Evolutionary conservation across 192 early-diverging fungal species (phyloP).

Genomic region (Linnemannia hyalina): DNA sequence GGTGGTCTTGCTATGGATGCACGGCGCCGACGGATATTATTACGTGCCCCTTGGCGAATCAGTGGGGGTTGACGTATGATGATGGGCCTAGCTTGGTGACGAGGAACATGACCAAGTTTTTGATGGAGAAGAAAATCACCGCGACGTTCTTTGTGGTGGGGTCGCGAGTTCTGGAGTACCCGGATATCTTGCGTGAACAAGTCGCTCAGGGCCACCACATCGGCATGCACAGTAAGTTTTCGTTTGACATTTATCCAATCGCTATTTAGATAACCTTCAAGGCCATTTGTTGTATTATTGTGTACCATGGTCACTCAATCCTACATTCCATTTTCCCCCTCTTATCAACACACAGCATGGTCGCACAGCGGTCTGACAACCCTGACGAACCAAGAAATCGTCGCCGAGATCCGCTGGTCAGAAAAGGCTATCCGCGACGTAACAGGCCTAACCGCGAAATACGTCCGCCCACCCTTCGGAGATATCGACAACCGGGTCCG

Average conservation of each 20-base stretch:
- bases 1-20: constrained; percentile 54
- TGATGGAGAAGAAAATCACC: constrained; percentile 43
- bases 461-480: constrained; percentile 69
- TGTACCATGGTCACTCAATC: not conserved
- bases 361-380: constrained; percentile 67
- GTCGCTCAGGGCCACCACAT: constrained; percentile 60
- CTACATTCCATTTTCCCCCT: not conserved
- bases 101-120: constrained; percentile 42
- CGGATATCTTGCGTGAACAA: constrained; percentile 56
- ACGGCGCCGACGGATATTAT: constrained; percentile 41
- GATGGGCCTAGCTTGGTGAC: constrained; percentile 59
- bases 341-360: constrained; percentile 59
- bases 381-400: constrained; percentile 57
- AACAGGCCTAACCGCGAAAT: constrained; percentile 64
- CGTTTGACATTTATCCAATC: not conserved
- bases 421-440: constrained; percentile 64
- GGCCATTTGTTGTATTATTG: not conserved
- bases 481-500: constrained; percentile 69
- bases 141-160: constrained; percentile 65
- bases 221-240: constrained; percentile 66
- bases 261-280: not conserved
- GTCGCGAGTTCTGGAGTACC: constrained; percentile 56
- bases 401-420: constrained; percentile 71
- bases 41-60: constrained; percentile 36
- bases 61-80: constrained; percentile 63